Conservation (phyloP, 2,329 filamentous ascomycete genomes). For the Fusarium metavorans region DNA sequence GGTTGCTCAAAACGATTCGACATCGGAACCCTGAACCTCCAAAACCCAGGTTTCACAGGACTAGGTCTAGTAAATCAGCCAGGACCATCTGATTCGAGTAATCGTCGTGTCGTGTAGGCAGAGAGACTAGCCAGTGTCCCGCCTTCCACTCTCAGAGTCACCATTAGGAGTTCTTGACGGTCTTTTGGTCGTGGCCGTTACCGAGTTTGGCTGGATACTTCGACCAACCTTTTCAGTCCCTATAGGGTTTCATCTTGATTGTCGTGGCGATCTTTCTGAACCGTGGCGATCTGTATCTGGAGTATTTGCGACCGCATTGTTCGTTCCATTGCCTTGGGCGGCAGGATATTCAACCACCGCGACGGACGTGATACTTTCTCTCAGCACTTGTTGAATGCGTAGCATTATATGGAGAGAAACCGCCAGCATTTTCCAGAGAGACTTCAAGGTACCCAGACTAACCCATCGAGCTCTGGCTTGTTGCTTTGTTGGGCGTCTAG, state of each 20-base stretch:
- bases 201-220: neutral
- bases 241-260: neutral
- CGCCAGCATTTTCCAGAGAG: neutral
- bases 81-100: conserved; percentile 26
- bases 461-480: neutral
- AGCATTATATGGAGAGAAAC: neutral
- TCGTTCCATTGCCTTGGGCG: neutral
- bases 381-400: neutral
- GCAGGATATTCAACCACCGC: neutral
- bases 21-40: conserved; percentile 63
- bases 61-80: conserved; percentile 34
- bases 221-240: neutral
- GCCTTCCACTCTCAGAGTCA: neutral
- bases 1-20: conserved; percentile 78
- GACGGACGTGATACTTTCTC: neutral
- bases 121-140: neutral
- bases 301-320: neutral
- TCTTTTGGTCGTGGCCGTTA: neutral
- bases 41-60: conserved; percentile 45
- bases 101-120: conserved; percentile 34
- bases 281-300: neutral
- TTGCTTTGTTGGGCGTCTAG: neutral
- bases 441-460: neutral
- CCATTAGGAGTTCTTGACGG: neutral
- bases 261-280: neutral